These are phyloP conservation scores for Geopyxis carbonaria DNA, from an alignment of 495 filamentous ascomycete genomes.

Conservation along the genomic window DNA sequence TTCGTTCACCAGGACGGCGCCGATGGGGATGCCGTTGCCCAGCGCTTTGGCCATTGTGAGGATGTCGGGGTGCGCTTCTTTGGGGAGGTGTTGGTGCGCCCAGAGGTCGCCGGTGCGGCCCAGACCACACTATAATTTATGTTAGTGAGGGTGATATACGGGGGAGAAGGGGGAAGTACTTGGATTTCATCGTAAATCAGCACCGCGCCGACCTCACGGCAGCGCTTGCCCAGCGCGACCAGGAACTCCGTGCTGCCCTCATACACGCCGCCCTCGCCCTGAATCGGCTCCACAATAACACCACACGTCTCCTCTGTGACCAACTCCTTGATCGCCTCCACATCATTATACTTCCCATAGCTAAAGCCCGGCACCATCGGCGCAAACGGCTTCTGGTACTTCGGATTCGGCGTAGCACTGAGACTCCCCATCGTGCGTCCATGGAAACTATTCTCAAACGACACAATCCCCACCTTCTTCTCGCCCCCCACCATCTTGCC, in stretches of 20 bases:
- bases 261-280: constrained; percentile 88
- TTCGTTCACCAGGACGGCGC: constrained; percentile 69
- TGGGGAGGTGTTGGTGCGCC: constrained; percentile 61
- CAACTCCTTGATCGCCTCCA: constrained; percentile 46
- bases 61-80: constrained; percentile 79
- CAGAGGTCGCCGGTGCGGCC: constrained; percentile 73
- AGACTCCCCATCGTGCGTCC: constrained; percentile 87
- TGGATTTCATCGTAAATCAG: constrained; percentile 86
- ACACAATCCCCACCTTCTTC: constrained; percentile 65
- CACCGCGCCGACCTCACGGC: constrained; percentile 72
- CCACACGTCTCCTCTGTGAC: constrained; percentile 76
- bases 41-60: constrained; percentile 88
- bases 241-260: constrained; percentile 71
- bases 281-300: constrained; percentile 94
- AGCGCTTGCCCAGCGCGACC: constrained; percentile 54
- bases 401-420: constrained; percentile 92
- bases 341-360: constrained; percentile 73
- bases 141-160: constrained; percentile 1
- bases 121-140: constrained; percentile 66
- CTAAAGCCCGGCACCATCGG: constrained; percentile 90
- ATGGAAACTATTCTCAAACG: constrained; percentile 83
- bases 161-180: constrained; percentile 3
- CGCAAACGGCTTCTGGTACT: constrained; percentile 87
- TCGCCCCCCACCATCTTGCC: constrained; percentile 52
- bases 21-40: constrained; percentile 90